phyloP scores from a whole-genome alignment of 2,329 filamentous ascomycete genomes.

The Monilinia fructigena region DNA sequence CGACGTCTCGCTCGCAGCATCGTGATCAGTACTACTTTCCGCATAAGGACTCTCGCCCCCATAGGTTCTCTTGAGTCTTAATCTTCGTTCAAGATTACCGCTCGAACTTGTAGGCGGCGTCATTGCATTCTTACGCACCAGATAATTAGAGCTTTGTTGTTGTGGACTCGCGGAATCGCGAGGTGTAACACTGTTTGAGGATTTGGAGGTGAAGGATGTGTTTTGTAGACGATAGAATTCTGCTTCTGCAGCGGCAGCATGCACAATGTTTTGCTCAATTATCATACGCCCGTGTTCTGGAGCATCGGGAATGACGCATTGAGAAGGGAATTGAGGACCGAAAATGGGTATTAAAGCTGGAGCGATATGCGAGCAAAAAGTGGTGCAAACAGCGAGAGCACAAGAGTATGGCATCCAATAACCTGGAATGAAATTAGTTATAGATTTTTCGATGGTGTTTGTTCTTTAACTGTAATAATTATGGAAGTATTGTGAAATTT shows the following conservation, averaged over 20 bases:
- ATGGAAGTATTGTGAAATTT: neutral
- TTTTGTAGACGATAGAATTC: constrained; percentile 43
- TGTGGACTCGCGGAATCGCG: constrained; percentile 16
- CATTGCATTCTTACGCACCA: constrained; percentile 14
- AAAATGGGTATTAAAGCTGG: constrained; percentile 88
- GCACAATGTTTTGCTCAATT: constrained; percentile 58
- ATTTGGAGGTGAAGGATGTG: constrained; percentile 30
- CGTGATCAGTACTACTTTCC: constrained; percentile 45
- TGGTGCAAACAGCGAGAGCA: constrained; percentile 81
- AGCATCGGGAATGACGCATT: constrained; percentile 66
- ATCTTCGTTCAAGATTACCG: constrained; percentile 30
- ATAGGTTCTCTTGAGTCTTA: constrained; percentile 40
- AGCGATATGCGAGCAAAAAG: constrained; percentile 83
- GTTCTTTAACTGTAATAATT: constrained; percentile 4
- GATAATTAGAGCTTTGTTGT: constrained; percentile 16
- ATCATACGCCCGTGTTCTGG: constrained; percentile 65
- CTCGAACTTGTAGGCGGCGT: constrained; percentile 27
- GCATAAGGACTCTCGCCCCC: constrained; percentile 44
- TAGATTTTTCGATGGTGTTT: constrained; percentile 19
- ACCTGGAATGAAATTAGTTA: constrained; percentile 52
- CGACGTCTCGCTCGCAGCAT: constrained; percentile 36
- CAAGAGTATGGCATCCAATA: constrained; percentile 96
- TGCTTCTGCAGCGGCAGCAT: constrained; percentile 52
- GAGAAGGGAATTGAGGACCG: constrained; percentile 72
- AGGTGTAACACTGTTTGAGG: constrained; percentile 26